Conservation (phyloP, 2,329 filamentous ascomycete genomes). For the Aureobasidium sp. region DNA sequence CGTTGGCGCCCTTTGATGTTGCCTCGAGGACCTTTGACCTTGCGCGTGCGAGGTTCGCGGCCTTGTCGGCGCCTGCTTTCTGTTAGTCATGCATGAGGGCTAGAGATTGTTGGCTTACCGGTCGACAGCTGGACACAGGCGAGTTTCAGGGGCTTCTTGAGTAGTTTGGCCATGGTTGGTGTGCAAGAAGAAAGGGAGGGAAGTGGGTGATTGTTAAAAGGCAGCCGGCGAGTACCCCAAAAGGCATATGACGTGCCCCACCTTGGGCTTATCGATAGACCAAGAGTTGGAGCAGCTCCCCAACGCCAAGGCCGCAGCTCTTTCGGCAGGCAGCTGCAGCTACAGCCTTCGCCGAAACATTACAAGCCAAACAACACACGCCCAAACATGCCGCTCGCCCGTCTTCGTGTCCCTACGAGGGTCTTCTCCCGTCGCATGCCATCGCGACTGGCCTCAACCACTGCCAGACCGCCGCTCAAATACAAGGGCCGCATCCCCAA, state of each 20-base stretch:
- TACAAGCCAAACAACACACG: neutral
- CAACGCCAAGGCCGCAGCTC: neutral
- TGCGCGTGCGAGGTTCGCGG: slow-evolving; percentile 73
- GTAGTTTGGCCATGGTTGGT: slow-evolving; percentile 46
- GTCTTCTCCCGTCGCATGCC: neutral
- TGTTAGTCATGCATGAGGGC: neutral
- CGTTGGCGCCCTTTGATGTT: slow-evolving; percentile 64
- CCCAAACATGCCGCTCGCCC: neutral
- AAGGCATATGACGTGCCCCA: neutral
- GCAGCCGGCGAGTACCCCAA: neutral
- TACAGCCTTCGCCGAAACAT: neutral
- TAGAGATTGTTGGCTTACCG: slow-evolving; percentile 35
- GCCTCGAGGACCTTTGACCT: slow-evolving; percentile 78
- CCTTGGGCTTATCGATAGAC: neutral
- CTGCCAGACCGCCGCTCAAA: neutral
- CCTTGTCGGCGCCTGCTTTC: slow-evolving; percentile 58
- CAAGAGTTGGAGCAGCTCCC: neutral
- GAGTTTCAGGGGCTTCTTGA: slow-evolving; percentile 72
- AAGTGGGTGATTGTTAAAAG: neutral
- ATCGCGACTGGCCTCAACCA: neutral
- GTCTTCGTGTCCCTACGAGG: neutral
- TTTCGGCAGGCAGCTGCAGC: neutral
- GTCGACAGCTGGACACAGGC: slow-evolving; percentile 76
- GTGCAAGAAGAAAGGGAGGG: neutral
- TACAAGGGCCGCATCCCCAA: slow-evolving; percentile 9